Evolutionary conservation across 441 rosid genomes (phyloP).

Genomic region (Gossypium armourianum): DNA sequence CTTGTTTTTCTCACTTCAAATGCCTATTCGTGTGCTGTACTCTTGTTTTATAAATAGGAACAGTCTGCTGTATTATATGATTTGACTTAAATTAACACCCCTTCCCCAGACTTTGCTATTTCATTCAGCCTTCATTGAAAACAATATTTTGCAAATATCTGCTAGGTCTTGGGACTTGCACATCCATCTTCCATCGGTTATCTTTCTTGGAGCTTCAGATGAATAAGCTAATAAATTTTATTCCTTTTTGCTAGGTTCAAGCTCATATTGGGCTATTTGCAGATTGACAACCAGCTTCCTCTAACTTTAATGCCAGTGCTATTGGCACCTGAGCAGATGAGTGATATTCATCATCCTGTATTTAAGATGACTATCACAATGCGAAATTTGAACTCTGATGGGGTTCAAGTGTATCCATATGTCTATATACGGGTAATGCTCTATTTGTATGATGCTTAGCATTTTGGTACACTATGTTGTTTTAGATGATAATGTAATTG

Average conservation of each 20-base stretch:
- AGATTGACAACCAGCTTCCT: constrained; percentile 95
- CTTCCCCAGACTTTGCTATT: neutral
- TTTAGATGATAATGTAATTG: constrained; percentile 11
- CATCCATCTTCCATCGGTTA: constrained; percentile 6
- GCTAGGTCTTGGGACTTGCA: neutral
- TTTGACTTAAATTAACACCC: neutral
- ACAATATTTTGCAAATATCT: neutral
- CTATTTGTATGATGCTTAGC: constrained; percentile 14
- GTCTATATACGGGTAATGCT: constrained; percentile 77
- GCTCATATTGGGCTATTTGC: constrained; percentile 75
- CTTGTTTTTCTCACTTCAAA: neutral
- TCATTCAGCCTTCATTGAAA: neutral
- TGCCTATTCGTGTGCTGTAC: neutral
- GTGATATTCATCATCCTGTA: constrained; percentile 71
- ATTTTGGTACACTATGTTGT: constrained; percentile 11
- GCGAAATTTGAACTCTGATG: constrained; percentile 67
- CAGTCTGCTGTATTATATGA: neutral
- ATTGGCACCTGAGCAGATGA: constrained; percentile 70
- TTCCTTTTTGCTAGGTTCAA: constrained; percentile 64
- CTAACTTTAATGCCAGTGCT: constrained; percentile 85
- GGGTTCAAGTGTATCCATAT: constrained; percentile 72
- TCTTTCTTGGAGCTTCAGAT: neutral
- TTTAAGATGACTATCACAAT: constrained; percentile 84
- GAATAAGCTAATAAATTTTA: constrained; percentile 12
- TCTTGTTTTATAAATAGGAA: neutral